Evolutionary conservation across 257 asterid genomes (phyloP), one percentile per base, ranked within the genome.

Genomic region (Solanum habrochaites): DNA sequence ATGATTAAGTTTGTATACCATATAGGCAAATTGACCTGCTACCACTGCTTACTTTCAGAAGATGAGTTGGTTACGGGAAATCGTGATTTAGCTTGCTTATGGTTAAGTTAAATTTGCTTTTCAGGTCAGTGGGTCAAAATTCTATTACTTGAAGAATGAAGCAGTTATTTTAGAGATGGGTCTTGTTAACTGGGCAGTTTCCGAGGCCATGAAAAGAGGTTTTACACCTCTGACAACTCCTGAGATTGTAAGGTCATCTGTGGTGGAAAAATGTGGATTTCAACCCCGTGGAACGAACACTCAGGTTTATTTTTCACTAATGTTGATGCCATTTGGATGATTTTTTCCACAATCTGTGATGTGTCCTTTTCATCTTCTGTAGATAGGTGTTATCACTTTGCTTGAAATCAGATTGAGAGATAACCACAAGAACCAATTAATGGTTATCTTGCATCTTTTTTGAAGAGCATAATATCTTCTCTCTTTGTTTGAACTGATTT

Each of bases 201-300:
- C 96, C 1, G 98, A 97, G 92, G 99, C 93, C 87, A 93, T 95
- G 98, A 95, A 93, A 89, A 92, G 91, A 87, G 99, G 99, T 35
- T 97, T 95, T 91, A 92, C 91, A 58, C 99, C 99, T 87, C 97
- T 97, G 77, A 94, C 92, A 42, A 95, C 98, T 6, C 99, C 99
- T 85, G 99, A 97, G 92, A 92, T 97, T 52, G 99, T 96, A 16
- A 91, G 98, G 78, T 97, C 99, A 72, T 94, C 99, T 66, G 93
- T 96, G 73, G 94, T 97, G 67, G 99, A 97, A 90, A 97, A 97
- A 91, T 97, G 99, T 56, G 99, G 99, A 69, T 97, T 97, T 89
- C 99, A 95, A 92, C 99, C 99, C 73, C 98, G 98, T 49, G 99
- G 99, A 88, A 89, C 98, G 20, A 97, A 96, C 91, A 96, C 99